These are phyloP conservation scores for Oidium heveae DNA, from an alignment of 2,329 filamentous ascomycete species.

Conservation along the genomic window DNA sequence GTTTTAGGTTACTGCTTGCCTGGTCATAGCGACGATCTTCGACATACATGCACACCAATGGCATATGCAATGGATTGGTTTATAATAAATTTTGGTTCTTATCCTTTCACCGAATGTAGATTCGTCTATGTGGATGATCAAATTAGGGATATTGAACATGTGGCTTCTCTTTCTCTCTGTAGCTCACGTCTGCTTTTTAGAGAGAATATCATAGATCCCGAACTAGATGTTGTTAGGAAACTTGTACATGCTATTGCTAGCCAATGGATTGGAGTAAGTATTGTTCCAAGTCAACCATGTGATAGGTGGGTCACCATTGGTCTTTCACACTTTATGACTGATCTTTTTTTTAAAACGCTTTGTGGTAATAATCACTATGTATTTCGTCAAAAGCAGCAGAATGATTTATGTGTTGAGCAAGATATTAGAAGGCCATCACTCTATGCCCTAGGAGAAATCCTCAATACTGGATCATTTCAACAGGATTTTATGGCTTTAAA, in stretches of 20 bases:
- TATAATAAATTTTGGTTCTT: slow-evolving; percentile 66
- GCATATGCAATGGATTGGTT: slow-evolving; percentile 79
- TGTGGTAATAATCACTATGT: slow-evolving; percentile 90
- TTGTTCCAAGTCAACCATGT: slow-evolving; percentile 54
- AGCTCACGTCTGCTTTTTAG: slow-evolving; percentile 70
- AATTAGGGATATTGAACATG: slow-evolving; percentile 44
- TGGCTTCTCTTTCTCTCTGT: slow-evolving; percentile 67
- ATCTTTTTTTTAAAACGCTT: slow-evolving; percentile 70
- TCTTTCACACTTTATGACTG: slow-evolving; percentile 83
- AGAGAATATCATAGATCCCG: slow-evolving; percentile 60
- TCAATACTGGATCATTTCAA: slow-evolving; percentile 66
- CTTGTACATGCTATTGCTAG: slow-evolving; percentile 66
- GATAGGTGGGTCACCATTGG: slow-evolving; percentile 83
- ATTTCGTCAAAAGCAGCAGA: slow-evolving; percentile 64
- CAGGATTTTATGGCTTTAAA: slow-evolving; percentile 79
- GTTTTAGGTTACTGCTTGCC: slow-evolving; percentile 83
- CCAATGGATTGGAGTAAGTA: slow-evolving; percentile 86
- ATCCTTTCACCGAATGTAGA: slow-evolving; percentile 81
- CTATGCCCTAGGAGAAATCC: slow-evolving; percentile 48
- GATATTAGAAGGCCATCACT: slow-evolving; percentile 67
- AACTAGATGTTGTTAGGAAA: slow-evolving; percentile 56
- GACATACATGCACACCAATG: slow-evolving; percentile 66
- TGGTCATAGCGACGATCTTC: slow-evolving; percentile 53
- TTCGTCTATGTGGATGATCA: slow-evolving; percentile 87
- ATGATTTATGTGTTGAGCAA: slow-evolving; percentile 57